These are phyloP conservation scores for Fusarium continuum DNA, from an alignment of 2,329 filamentous ascomycete genomes.

Conservation along the genomic window DNA sequence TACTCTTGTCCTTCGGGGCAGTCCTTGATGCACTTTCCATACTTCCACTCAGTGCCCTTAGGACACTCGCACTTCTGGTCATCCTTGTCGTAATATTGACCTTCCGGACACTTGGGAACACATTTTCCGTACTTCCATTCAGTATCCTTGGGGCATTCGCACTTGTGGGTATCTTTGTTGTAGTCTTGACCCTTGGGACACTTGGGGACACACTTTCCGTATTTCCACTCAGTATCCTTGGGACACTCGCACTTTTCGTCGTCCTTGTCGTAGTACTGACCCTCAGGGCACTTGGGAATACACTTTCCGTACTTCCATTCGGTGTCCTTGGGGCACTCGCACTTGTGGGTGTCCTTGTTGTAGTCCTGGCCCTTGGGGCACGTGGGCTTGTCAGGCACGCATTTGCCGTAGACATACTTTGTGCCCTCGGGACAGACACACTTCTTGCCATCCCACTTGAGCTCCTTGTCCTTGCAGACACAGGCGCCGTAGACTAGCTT, in stretches of 20 bases:
- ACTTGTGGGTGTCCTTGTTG: constrained; percentile 4
- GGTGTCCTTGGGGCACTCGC: constrained; percentile 8
- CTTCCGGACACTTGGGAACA: not conserved
- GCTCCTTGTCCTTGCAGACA: too few species aligned
- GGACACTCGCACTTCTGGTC: constrained; percentile 7
- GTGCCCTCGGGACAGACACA: too few species aligned
- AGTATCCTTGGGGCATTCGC: constrained; percentile 9
- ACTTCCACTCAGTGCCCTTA: constrained; percentile 1
- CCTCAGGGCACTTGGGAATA: constrained; percentile 5
- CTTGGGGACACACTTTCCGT: constrained; percentile 12
- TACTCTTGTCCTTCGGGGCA: not conserved
- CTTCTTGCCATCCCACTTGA: too few species aligned
- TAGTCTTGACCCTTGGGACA: constrained; percentile 10
- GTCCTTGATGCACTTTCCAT: constrained; percentile 24
- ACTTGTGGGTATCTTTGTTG: not conserved
- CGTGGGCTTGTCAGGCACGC: constrained; percentile 1
- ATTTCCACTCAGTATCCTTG: not conserved
- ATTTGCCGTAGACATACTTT: constrained; percentile 26
- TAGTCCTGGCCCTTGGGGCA: constrained; percentile 15
- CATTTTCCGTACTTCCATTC: constrained; percentile 20
- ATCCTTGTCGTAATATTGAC: constrained; percentile 1
- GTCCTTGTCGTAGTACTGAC: constrained; percentile 6
- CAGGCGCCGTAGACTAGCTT: constrained; percentile 24
- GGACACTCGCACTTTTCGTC: constrained; percentile 21
- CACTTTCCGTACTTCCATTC: constrained; percentile 15